phyloP scores from a whole-genome alignment of 345 rosid genomes.

The Hibiscus trionum region DNA sequence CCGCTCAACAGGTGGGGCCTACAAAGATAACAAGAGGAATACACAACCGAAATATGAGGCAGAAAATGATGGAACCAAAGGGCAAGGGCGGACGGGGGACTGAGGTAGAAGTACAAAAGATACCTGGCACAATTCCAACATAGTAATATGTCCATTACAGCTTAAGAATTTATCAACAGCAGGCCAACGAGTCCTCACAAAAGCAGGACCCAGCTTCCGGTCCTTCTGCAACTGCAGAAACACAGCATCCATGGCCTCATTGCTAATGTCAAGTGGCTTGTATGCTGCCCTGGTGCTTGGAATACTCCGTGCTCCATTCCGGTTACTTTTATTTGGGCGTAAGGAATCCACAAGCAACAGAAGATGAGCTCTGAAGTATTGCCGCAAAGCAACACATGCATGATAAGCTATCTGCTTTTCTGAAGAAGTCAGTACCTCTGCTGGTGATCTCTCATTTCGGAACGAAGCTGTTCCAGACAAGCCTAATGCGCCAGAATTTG shows the following conservation, averaged over 20 bases:
- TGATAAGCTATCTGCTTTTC: conserved; percentile 97
- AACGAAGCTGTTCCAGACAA: conserved; percentile 40
- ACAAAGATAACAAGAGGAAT: conserved; percentile 17
- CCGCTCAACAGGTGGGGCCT: conserved; percentile 98
- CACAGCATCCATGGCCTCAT: conserved; percentile 91
- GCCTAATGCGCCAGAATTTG: conserved; percentile 48
- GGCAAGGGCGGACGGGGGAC: neutral
- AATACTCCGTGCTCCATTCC: conserved; percentile 60
- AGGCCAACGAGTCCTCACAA: conserved; percentile 85
- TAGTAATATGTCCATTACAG: conserved; percentile 75
- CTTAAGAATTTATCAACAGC: conserved; percentile 70
- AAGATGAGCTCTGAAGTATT: conserved; percentile 94
- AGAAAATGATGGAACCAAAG: conserved; percentile 11
- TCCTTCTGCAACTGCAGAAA: conserved; percentile 93
- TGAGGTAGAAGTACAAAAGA: conserved; percentile 9
- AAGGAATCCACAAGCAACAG: conserved; percentile 87
- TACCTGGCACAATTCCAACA: conserved; percentile 97
- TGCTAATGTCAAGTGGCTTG: conserved; percentile 95
- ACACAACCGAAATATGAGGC: neutral
- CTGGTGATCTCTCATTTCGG: conserved; percentile 73
- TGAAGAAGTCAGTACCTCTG: conserved; percentile 81
- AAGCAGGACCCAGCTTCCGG: conserved; percentile 83
- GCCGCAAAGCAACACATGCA: conserved; percentile 89
- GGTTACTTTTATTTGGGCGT: conserved; percentile 75
- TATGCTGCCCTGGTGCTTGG: conserved; percentile 81